A percentile compares a stretch with the other conserved stretches of the same genome.
These are phyloP conservation scores for Mucor racemosus DNA, from an alignment of 371 early-diverging fungal species.

Conservation along the genomic window DNA sequence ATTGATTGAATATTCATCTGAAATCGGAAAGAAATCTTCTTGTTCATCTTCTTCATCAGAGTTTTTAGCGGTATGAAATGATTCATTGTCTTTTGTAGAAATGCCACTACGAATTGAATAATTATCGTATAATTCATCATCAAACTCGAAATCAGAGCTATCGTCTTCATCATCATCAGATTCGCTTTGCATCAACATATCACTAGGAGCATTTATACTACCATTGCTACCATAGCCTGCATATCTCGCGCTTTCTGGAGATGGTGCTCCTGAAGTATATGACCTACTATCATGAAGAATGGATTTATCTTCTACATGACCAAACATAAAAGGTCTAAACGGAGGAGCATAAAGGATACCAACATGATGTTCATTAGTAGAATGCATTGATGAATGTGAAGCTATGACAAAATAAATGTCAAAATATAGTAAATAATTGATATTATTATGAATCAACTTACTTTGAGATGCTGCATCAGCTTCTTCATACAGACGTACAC, in stretches of 20 bases:
- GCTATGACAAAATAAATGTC: not conserved
- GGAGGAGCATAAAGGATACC: slow-evolving; percentile 69
- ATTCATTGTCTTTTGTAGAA: slow-evolving; percentile 39
- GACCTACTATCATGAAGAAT: slow-evolving; percentile 14
- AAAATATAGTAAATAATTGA: not conserved
- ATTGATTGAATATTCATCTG: slow-evolving; percentile 9
- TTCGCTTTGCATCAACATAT: not conserved
- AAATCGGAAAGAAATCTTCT: slow-evolving; percentile 10
- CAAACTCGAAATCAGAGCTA: slow-evolving; percentile 6
- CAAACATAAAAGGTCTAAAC: slow-evolving; percentile 52
- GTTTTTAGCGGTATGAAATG: slow-evolving; percentile 41
- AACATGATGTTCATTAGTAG: slow-evolving; percentile 51
- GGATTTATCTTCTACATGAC: slow-evolving; percentile 26
- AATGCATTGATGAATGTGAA: slow-evolving; percentile 30
- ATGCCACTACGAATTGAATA: slow-evolving; percentile 30
- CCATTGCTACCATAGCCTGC: slow-evolving; percentile 22
- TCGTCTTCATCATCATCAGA: slow-evolving; percentile 9
- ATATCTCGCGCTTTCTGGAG: slow-evolving; percentile 4
- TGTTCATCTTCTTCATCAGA: slow-evolving; percentile 23
- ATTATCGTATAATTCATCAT: slow-evolving; percentile 12
- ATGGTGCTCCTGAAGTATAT: slow-evolving; percentile 3
- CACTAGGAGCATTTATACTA: slow-evolving; percentile 15
- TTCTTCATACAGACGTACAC: slow-evolving; percentile 66
- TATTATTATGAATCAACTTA: not conserved
- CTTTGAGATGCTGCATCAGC: slow-evolving; percentile 28